Conservation (phyloP, 2,329 filamentous ascomycete species). For the Ascochyta rabiei region DNA sequence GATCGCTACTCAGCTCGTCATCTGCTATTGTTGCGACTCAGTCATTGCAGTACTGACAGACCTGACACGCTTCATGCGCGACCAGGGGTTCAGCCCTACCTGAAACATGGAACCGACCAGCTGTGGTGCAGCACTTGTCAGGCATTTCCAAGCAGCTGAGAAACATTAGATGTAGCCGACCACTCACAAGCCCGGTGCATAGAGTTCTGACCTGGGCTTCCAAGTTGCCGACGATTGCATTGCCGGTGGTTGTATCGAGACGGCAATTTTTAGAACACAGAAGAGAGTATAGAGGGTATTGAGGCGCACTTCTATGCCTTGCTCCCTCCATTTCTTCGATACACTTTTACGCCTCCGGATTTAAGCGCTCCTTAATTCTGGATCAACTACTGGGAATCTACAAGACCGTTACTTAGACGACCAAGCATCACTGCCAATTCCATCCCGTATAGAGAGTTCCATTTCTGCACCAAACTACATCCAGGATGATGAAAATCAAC, state of each 20-base stretch:
- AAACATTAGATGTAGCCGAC: conserved; percentile 9
- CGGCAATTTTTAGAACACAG: conserved; percentile 6
- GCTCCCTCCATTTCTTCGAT: background rate
- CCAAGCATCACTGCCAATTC: background rate
- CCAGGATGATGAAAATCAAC: conserved; percentile 42
- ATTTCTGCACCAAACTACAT: background rate
- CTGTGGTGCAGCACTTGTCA: conserved; percentile 17
- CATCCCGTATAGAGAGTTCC: background rate
- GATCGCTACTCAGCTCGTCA: conserved; percentile 4
- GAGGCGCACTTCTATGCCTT: conserved; percentile 8
- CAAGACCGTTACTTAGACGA: background rate
- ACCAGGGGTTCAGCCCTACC: conserved; percentile 21
- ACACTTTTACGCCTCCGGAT: background rate
- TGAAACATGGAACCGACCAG: conserved; percentile 25
- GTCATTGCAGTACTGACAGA: conserved; percentile 18
- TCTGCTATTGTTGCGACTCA: background rate
- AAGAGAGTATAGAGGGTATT: conserved; percentile 7
- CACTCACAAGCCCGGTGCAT: conserved; percentile 11
- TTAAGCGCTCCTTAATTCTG: background rate
- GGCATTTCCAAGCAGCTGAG: conserved; percentile 12
- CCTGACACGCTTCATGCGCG: conserved; percentile 20
- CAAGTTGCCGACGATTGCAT: conserved; percentile 27
- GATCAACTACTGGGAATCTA: background rate
- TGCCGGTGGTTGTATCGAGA: conserved; percentile 8
- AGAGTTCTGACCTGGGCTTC: conserved; percentile 12